These are phyloP conservation scores for Flueggea neowawraea DNA, from an alignment of 441 rosid genomes.

Conservation along the genomic window DNA sequence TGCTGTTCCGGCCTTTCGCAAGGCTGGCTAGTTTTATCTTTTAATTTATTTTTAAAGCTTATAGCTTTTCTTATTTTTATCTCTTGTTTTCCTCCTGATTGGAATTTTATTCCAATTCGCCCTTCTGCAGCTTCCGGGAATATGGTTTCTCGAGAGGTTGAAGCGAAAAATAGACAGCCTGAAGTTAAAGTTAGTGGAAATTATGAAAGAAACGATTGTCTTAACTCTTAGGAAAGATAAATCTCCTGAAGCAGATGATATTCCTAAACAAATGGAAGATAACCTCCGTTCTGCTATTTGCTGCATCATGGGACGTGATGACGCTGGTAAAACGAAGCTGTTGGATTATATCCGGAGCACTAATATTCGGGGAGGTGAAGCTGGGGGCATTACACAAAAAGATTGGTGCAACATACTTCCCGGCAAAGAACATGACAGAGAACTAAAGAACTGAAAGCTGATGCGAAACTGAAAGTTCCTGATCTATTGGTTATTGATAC, in stretches of 20 bases:
- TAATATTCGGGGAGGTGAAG: slow-evolving; percentile 99
- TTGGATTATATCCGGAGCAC: slow-evolving; percentile 96
- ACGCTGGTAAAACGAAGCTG: slow-evolving; percentile 96
- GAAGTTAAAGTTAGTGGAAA: too few relatives aligned
- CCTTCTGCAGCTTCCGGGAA: slow-evolving; percentile 31
- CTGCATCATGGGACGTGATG: slow-evolving; percentile 99
- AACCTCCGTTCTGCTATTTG: slow-evolving; percentile 94
- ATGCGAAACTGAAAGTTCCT: slow-evolving; percentile 91
- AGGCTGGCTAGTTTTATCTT: too few relatives aligned
- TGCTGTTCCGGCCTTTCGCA: too few relatives aligned
- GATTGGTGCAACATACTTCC: slow-evolving; percentile 98
- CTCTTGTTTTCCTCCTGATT: too few relatives aligned
- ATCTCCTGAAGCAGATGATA: slow-evolving; percentile 26
- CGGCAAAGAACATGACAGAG: slow-evolving; percentile 89
- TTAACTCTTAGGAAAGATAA: slow-evolving; percentile 36
- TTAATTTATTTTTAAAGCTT: too few relatives aligned
- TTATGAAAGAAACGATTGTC: slow-evolving; percentile 33
- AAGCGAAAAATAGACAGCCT: too few relatives aligned
- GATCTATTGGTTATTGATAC: slow-evolving; percentile 97
- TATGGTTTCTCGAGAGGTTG: slow-evolving; percentile 24
- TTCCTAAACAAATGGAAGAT: slow-evolving; percentile 43
- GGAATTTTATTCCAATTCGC: too few relatives aligned
- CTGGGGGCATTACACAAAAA: slow-evolving; percentile 98
- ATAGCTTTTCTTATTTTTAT: too few relatives aligned
- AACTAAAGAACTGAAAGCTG: slow-evolving; percentile 90